A percentile compares a stretch with the other conserved stretches of the same genome.
phyloP scores from a whole-genome alignment of 176 grass and related monocot genomes.

The Oryza coarctata region DNA sequence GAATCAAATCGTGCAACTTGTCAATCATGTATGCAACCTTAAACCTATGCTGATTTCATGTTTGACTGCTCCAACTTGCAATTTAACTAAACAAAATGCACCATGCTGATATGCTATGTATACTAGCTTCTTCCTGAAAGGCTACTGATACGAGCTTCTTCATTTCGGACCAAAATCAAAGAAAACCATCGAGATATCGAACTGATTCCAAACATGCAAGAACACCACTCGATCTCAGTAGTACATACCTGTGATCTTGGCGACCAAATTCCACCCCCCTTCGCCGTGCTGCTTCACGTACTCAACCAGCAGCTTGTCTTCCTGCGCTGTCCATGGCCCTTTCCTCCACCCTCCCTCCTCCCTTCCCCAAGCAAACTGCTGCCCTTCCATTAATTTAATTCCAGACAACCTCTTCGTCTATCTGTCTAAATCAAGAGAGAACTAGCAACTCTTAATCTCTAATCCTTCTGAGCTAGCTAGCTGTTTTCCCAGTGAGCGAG shows the following conservation, averaged over 20 bases:
- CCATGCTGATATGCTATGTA: background rate
- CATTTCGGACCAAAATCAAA: background rate
- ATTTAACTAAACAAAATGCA: conserved; percentile 29
- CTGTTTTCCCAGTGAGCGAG: background rate
- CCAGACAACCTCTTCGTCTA: background rate
- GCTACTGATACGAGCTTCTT: background rate
- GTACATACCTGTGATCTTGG: conserved; percentile 79
- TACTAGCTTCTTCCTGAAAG: background rate
- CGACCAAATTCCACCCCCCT: conserved; percentile 92
- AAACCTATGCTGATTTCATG: background rate
- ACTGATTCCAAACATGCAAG: background rate
- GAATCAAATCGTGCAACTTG: background rate
- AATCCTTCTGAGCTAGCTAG: background rate
- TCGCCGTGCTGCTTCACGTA: conserved; percentile 83
- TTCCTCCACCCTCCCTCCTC: conserved; percentile 79
- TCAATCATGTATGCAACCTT: background rate
- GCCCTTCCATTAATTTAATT: conserved; percentile 40
- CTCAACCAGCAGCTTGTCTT: conserved; percentile 74
- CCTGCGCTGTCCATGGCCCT: conserved; percentile 87
- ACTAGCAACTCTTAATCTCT: background rate
- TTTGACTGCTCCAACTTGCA: conserved; percentile 2
- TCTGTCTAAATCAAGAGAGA: background rate
- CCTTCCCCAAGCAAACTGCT: conserved; percentile 52
- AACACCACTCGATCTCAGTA: background rate
- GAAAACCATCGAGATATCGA: background rate